phyloP scores from a whole-genome alignment of 1,284 basidiomycete genomes.

The Apiotrichum brassicae region DNA sequence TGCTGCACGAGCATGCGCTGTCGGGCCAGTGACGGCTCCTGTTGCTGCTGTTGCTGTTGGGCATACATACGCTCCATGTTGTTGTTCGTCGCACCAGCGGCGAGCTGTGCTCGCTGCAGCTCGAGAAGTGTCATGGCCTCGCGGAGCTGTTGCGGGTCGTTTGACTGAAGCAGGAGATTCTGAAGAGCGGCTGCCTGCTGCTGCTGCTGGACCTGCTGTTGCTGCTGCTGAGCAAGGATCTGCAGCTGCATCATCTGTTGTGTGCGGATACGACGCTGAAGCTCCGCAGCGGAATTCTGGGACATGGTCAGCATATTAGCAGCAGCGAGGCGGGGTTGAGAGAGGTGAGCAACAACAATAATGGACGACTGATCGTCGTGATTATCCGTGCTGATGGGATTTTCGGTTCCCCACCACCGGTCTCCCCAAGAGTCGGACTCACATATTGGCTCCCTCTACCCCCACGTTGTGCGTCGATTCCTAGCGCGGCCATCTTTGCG shows the following conservation, averaged over 20 bases:
- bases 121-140: conserved; percentile 25
- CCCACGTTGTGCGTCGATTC: conserved; percentile 22
- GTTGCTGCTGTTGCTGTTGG: conserved; percentile 19
- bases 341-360: no score
- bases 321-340: no score
- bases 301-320: no score
- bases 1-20: conserved; percentile 2
- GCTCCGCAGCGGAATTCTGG: conserved; percentile 4
- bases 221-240: conserved; percentile 5
- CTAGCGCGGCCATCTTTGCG: conserved; percentile 32
- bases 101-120: conserved; percentile 22
- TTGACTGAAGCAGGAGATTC: conserved; percentile 16
- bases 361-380: no score
- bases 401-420: no score
- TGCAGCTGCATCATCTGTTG: conserved; percentile 16
- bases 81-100: conserved; percentile 1
- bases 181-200: conserved; percentile 17
- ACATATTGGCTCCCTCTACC: background rate
- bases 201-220: conserved; percentile 12
- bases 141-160: conserved; percentile 18
- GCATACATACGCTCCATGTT: conserved; percentile 7
- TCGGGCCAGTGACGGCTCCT: conserved; percentile 14
- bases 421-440: background rate
- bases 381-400: no score
- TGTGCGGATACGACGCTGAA: conserved; percentile 12